A percentile compares a stretch with the other conserved stretches of the same genome.
Conservation (phyloP, 805 yeast species). For the Candida boleticola region DNA sequence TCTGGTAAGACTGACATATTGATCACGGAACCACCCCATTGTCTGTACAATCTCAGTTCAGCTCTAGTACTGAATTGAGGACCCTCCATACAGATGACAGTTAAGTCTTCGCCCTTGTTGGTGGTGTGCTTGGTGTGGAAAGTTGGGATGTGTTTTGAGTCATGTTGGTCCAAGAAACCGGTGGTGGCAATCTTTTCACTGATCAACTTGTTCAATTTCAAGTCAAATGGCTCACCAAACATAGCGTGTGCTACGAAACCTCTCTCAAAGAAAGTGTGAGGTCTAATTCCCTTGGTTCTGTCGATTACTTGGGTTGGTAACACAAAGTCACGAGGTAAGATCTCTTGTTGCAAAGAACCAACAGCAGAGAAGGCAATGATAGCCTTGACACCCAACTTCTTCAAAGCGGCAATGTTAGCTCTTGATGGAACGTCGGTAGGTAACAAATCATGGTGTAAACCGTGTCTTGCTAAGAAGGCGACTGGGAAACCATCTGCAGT, state of each 20-base stretch:
- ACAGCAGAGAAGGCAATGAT: slow-evolving; percentile 94
- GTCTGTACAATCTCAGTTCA: slow-evolving; percentile 79
- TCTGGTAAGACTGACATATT: slow-evolving; percentile 99
- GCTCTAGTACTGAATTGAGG: slow-evolving; percentile 98
- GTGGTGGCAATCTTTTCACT: slow-evolving; percentile 43
- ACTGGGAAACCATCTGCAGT: slow-evolving; percentile 76
- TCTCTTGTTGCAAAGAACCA: slow-evolving; percentile 87
- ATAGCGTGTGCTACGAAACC: slow-evolving; percentile 98
- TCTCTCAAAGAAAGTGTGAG: slow-evolving; percentile 81
- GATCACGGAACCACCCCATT: slow-evolving; percentile 93
- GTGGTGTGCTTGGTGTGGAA: slow-evolving; percentile 64
- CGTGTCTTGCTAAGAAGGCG: slow-evolving; percentile 95
- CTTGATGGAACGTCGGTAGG: slow-evolving; percentile 91
- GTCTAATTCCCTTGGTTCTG: slow-evolving; percentile 93
- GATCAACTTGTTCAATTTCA: slow-evolving; percentile 63
- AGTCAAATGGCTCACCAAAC: slow-evolving; percentile 95
- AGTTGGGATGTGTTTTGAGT: slow-evolving; percentile 37
- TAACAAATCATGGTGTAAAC: slow-evolving; percentile 80
- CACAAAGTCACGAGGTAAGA: slow-evolving; percentile 95
- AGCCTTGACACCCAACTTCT: slow-evolving; percentile 80
- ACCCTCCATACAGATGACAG: slow-evolving; percentile 97
- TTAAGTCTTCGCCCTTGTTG: slow-evolving; percentile 66
- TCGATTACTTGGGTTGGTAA: slow-evolving; percentile 94
- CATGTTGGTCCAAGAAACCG: slow-evolving; percentile 55
- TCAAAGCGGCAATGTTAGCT: slow-evolving; percentile 96